Base-by-base conservation (phyloP, 2,329 filamentous ascomycete genomes). In the Diplodia scrobiculata region DNA sequence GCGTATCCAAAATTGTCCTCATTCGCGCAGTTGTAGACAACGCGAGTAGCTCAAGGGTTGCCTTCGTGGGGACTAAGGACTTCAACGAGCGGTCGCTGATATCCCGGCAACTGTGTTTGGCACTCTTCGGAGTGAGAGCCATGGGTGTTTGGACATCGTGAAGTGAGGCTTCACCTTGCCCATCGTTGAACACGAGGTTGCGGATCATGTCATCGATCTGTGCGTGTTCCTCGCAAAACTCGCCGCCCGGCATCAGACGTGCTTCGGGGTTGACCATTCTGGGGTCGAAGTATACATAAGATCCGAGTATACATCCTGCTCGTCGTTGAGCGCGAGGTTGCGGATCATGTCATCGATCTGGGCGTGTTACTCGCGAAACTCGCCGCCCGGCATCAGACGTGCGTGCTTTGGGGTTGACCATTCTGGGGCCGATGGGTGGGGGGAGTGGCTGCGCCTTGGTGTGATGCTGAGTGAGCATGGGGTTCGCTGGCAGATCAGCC, bases 181-280 rank as follows among this genome's bases (percentile, higher is more conserved):
- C 55, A 7, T 34, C 13, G 17, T 50, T 17, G 10, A 2, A 2
- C n/a, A 2, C 29, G 2, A 62, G 41, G 21, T 50, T 10, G 17
- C 34, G 11, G n/a, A 62, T 62, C 41, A 62, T 50, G 7, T 19
- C 58, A 11, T 50, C 38, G 17, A 62, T 62, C 13, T 62, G 19
- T 5, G 27, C 19, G 5, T 50, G 27, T 41, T 19, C 45, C n/a
- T 50, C 45, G 3, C n/a, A 10, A 7, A 50, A 62, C 6, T 10
- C 27, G 19, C 27, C 45, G 7, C 9, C n/a, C 3, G 29, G 29
- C 21, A 45, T 27, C 14, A n/a, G 10, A 2, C 13, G 45, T 11
- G 10, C 19, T 6, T 25, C 53, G 13, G 11, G 34, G 19, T 58
- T 14, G 13, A 10, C 17, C 14, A 17, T 5, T 5, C 13, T 3